These are phyloP conservation scores for Colletotrichum magnum DNA, from an alignment of 2,329 filamentous ascomycete genomes.

Conservation along the genomic window DNA sequence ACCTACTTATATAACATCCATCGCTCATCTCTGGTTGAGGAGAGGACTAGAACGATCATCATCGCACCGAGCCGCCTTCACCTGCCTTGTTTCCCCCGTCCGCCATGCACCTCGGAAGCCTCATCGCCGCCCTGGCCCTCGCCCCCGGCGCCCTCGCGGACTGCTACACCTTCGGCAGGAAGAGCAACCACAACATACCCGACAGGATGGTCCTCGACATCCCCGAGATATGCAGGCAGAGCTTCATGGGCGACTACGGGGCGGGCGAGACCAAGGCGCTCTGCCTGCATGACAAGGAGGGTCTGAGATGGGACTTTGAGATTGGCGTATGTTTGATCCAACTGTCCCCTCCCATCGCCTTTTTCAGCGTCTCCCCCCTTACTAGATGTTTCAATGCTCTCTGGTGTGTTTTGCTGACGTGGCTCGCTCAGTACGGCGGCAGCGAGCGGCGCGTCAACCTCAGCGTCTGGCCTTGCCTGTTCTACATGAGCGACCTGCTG, in stretches of 20 bases:
- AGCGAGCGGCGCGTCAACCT: background rate
- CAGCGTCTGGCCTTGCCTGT: background rate
- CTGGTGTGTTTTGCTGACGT: too few species aligned
- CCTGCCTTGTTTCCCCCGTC: background rate
- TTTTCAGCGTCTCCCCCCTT: too few species aligned
- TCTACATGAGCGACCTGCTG: background rate
- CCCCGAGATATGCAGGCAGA: background rate
- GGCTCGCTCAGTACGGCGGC: background rate
- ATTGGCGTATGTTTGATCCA: background rate
- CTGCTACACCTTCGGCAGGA: background rate
- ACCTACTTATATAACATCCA: too few species aligned
- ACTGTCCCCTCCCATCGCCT: too few species aligned
- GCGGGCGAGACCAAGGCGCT: background rate
- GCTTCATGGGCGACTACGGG: background rate
- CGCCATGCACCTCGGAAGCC: background rate
- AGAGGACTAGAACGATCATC: background rate
- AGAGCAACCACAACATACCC: background rate
- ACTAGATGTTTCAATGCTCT: too few species aligned
- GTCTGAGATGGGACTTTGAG: background rate
- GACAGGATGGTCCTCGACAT: background rate
- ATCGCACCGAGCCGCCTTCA: background rate
- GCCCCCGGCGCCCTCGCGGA: background rate
- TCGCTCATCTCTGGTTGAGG: too few species aligned
- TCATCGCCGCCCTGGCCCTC: background rate
- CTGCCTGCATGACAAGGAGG: background rate